Evolutionary conservation across 2,329 filamentous ascomycete genomes (phyloP).

Genomic region (Microcyclosporella mali): DNA sequence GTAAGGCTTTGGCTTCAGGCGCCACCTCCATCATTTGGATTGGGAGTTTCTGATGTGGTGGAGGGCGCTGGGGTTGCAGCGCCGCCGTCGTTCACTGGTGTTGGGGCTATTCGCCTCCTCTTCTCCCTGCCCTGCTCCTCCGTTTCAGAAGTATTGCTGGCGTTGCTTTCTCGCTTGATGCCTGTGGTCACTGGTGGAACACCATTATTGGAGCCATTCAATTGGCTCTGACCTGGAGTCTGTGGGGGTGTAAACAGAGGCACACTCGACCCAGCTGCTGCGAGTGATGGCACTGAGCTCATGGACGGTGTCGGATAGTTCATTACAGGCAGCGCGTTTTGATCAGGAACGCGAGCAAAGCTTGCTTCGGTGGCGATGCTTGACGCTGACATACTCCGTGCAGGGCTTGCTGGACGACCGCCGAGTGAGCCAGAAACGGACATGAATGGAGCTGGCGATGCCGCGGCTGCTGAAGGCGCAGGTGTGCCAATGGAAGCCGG

Average conservation of each 20-base stretch:
- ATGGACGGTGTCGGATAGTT: conserved; percentile 31
- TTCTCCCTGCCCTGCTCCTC: conserved; percentile 37
- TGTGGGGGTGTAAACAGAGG: conserved; percentile 86
- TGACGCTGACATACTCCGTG: conserved; percentile 78
- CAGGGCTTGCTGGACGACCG: conserved; percentile 65
- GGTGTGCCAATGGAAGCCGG: conserved; percentile 6
- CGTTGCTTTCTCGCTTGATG: conserved; percentile 27
- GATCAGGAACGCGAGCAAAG: conserved; percentile 39
- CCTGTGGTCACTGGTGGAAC: conserved; percentile 11
- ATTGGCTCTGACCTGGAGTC: conserved; percentile 56
- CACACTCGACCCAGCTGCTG: conserved; percentile 39
- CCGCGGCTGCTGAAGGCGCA: conserved; percentile 28
- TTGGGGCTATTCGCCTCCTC: conserved; percentile 42
- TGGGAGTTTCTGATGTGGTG: background rate
- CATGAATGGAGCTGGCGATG: conserved; percentile 52
- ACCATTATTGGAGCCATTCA: conserved; percentile 8
- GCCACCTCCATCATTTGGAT: conserved; percentile 1
- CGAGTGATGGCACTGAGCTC: conserved; percentile 30
- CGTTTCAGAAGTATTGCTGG: conserved; percentile 30
- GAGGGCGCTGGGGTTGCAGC: conserved; percentile 1
- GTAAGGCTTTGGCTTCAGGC: background rate
- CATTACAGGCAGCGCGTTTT: conserved; percentile 32
- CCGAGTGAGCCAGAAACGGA: conserved; percentile 11
- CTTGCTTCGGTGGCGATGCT: conserved; percentile 63
- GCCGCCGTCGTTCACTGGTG: conserved; percentile 28